A percentile compares a stretch with the other conserved stretches of the same genome.
phyloP scores from a whole-genome alignment of 768 basidiomycete species.

The Sistotremastrum suecicum region DNA sequence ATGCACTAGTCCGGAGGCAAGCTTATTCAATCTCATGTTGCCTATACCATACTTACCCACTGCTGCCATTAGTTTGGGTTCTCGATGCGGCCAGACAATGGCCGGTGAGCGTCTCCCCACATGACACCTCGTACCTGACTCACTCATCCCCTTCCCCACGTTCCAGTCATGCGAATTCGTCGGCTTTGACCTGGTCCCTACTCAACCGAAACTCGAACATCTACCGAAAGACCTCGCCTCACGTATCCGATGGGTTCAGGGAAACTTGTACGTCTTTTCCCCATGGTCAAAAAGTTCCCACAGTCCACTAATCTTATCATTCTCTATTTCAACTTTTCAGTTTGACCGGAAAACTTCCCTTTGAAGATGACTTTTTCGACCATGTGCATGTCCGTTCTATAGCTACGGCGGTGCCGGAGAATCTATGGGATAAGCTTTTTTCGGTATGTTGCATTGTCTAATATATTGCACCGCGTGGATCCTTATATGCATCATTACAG shows the following conservation, averaged over 20 bases:
- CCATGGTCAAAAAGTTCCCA: neutral
- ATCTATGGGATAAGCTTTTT: slow-evolving; percentile 44
- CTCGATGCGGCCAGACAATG: slow-evolving; percentile 62
- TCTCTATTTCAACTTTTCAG: slow-evolving; percentile 20
- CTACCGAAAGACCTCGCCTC: slow-evolving; percentile 36
- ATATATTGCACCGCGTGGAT: neutral
- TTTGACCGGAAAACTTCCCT: slow-evolving; percentile 61
- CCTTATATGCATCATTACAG: slow-evolving; percentile 20
- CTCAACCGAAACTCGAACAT: slow-evolving; percentile 45
- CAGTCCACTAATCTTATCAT: neutral
- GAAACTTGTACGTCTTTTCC: slow-evolving; percentile 49
- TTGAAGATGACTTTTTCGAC: slow-evolving; percentile 74
- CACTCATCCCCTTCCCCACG: neutral
- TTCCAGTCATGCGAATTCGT: slow-evolving; percentile 27
- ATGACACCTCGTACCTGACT: slow-evolving; percentile 1
- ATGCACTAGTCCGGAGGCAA: slow-evolving; percentile 18
- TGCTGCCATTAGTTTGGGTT: slow-evolving; percentile 32
- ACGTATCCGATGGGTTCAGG: slow-evolving; percentile 60
- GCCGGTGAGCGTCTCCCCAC: slow-evolving; percentile 33
- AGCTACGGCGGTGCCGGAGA: slow-evolving; percentile 53
- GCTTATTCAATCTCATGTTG: slow-evolving; percentile 24
- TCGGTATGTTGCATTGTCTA: slow-evolving; percentile 29
- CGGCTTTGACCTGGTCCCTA: slow-evolving; percentile 66
- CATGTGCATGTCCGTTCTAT: slow-evolving; percentile 60
- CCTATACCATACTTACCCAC: neutral